Base-by-base conservation (phyloP, 176 grass and related monocot species). In the Bothriochloa decipiens region DNA sequence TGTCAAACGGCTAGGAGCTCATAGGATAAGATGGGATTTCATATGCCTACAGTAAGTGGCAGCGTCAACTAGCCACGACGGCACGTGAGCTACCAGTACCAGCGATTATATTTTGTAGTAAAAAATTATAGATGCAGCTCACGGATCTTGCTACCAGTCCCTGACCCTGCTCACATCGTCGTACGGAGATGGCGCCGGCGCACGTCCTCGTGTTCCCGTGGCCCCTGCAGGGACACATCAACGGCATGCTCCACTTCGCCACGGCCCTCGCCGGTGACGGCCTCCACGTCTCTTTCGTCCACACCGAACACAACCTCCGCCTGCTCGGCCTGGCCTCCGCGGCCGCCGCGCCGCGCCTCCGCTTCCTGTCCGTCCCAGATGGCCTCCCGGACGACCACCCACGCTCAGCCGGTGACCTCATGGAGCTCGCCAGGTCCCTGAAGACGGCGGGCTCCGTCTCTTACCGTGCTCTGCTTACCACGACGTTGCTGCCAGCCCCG, bases 141-240 rank as follows among this genome's bases (percentile, higher is more conserved):
- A 46, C 3, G 43, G 43, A 14, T 46, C 43, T 46, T 46, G 43
- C 43, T 46, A 13, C 43, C 43, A 46, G 43, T 46, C 3, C 43
- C 11, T 46, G 43, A 46, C 11, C 43, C 43, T 46, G 43, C 43
- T 46, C 43, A 12, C 43, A 13, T 46, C 43, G 10, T 52, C 41
- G 41, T 9, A 43, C 16, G 49, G 49, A 18, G 4, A 52, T 52
- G 25, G 66, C 20, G 33, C 52, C 20, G 25, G 69, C 42, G 68
- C 91, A 93, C 22, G 91, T 90, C 10, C 69, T 93, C 37, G 53
- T 93, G 17, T 90, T 90, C 63, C 88, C 88, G 25, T 41, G 39
- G 47, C 91, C 91, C 57, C 13, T 33, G 62, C 91, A 88, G 72
- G 91, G 91, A 18, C 85, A 87, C 61, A 33, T 93, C 42, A 90